A percentile compares a stretch with the other conserved stretches of the same genome.
Conservation (phyloP, 306 rosid species). For the Prosopis cineraria region DNA sequence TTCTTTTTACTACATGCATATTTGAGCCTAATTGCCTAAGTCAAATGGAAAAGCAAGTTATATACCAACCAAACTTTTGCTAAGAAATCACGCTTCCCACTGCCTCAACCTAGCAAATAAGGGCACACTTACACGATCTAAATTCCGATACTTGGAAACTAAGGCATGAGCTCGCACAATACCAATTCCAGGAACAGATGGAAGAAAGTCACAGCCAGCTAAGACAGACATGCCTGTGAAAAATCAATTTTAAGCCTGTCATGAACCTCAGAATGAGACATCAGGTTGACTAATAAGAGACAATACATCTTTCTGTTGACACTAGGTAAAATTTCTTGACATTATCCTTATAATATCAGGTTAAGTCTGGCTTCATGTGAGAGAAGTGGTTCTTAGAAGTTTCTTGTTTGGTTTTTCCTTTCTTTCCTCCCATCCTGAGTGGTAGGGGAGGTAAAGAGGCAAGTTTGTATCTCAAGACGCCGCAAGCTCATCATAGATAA, state of each 20-base stretch:
- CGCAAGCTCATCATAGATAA: constrained; percentile 9
- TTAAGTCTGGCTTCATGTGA: not conserved
- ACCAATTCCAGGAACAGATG: constrained; percentile 97
- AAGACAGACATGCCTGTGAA: constrained; percentile 85
- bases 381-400: not conserved
- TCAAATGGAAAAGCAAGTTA: not conserved
- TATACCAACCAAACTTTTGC: not conserved
- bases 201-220: constrained; percentile 97
- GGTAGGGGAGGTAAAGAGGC: not conserved
- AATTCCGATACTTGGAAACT: constrained; percentile 76
- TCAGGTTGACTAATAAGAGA: not conserved
- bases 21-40: not conserved
- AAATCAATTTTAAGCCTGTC: constrained; percentile 13
- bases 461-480: not conserved
- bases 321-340: not conserved
- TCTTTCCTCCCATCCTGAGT: not conserved
- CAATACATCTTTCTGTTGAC: constrained; percentile 1
- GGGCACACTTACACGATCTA: constrained; percentile 77
- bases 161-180: constrained; percentile 80
- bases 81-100: not conserved
- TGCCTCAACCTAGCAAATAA: not conserved
- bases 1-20: not conserved
- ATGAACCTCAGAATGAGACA: not conserved
- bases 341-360: not conserved
- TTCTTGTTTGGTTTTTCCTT: not conserved